Evolutionary conservation across 139 green algal species (phyloP).

Genomic region (Desmodesmus armatus): DNA sequence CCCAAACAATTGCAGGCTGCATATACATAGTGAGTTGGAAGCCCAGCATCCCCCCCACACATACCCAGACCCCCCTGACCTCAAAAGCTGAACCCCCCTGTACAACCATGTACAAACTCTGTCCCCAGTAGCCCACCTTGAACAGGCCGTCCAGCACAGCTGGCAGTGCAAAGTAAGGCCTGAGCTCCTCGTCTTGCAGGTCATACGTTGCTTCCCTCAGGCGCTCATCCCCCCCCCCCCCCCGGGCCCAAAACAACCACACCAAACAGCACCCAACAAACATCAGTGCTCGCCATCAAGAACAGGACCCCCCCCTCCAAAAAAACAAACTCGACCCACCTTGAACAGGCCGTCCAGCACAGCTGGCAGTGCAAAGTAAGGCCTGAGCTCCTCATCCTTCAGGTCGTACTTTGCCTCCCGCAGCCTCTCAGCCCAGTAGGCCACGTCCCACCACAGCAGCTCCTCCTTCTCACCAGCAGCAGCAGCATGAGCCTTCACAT

Average conservation of each 20-base stretch:
- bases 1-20: too few species aligned
- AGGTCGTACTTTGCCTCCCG: conserved; percentile 85
- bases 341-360: conserved; percentile 93
- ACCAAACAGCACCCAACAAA: too few species aligned
- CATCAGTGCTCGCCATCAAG: too few species aligned
- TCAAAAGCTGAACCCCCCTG: too few species aligned
- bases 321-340: conserved; percentile 33
- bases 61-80: too few species aligned
- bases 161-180: conserved; percentile 95
- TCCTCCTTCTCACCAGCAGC: conserved; percentile 64
- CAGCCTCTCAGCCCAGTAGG: conserved; percentile 93
- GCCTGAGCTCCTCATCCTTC: conserved; percentile 94
- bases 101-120: too few species aligned
- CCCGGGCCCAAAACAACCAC: not conserved
- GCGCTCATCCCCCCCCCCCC: not conserved
- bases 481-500: conserved; percentile 62
- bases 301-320: not conserved
- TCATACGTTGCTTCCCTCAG: conserved; percentile 71
- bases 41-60: too few species aligned
- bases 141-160: conserved; percentile 92
- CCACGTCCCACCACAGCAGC: conserved; percentile 87
- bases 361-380: conserved; percentile 93
- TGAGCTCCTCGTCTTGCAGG: conserved; percentile 93
- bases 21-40: too few species aligned
- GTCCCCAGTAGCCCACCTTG: conserved; percentile 47